Evolutionary conservation across 345 rosid genomes (phyloP).

Genomic region (Cardamine occulta): DNA sequence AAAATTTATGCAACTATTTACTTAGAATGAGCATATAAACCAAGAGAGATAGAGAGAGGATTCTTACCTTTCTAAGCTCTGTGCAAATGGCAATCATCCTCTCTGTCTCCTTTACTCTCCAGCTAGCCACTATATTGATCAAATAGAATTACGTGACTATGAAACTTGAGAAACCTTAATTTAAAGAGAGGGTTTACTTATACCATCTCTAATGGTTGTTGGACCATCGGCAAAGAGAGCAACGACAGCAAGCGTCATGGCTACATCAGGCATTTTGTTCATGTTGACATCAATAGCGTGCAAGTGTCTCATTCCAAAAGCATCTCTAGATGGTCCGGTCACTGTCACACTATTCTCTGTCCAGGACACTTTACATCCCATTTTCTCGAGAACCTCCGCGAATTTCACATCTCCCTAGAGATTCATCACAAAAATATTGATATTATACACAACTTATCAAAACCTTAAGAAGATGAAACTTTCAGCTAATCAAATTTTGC

Average conservation of each 20-base stretch:
- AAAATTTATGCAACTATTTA: not conserved
- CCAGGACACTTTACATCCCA: conserved; percentile 97
- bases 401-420: conserved; percentile 87
- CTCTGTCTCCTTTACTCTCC: conserved; percentile 99
- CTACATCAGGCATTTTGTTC: conserved; percentile 99
- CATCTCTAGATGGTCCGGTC: conserved; percentile 79
- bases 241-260: conserved; percentile 96
- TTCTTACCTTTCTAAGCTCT: conserved; percentile 77
- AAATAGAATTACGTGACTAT: not conserved
- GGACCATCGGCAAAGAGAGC: conserved; percentile 95
- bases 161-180: not conserved
- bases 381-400: conserved; percentile 92
- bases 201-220: conserved; percentile 96
- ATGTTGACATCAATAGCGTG: conserved; percentile 84
- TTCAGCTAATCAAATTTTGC: not conserved
- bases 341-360: conserved; percentile 90
- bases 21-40: not conserved
- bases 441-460: not conserved
- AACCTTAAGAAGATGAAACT: not conserved
- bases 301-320: conserved; percentile 74
- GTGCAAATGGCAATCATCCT: conserved; percentile 98
- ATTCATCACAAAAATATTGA: conserved; percentile 19
- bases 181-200: not conserved
- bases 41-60: not conserved
- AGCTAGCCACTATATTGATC: conserved; percentile 78